Evolutionary conservation across 75 land plant species (phyloP).

Genomic region (Isoetes taiwanensis): DNA sequence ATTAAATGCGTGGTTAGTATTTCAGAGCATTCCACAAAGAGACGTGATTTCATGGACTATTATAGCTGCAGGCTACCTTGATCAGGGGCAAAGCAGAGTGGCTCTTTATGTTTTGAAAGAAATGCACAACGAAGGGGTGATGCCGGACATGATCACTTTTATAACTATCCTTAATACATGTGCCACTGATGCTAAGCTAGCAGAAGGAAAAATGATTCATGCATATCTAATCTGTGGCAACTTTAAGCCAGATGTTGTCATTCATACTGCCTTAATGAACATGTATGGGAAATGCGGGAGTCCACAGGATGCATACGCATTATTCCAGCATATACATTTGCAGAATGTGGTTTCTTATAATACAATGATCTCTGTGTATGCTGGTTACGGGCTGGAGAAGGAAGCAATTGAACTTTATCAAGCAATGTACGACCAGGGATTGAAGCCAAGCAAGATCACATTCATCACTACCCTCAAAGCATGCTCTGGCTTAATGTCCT

Average conservation of each 20-base stretch:
- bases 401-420: too few species aligned
- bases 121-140: slow-evolving; percentile 25
- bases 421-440: too few species aligned
- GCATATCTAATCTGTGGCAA: too few species aligned
- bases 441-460: too few species aligned
- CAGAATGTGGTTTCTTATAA: slow-evolving; percentile 40
- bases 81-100: slow-evolving; percentile 14
- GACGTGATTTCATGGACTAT: slow-evolving; percentile 34
- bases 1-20: slow-evolving; percentile 16
- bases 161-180: slow-evolving; percentile 32
- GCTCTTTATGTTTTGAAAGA: slow-evolving; percentile 16
- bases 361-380: slow-evolving; percentile 33
- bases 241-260: slow-evolving; percentile 25
- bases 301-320: slow-evolving; percentile 6
- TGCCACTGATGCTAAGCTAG: slow-evolving; percentile 27
- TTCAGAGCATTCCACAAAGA: slow-evolving; percentile 14
- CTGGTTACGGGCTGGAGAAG: slow-evolving; percentile 23
- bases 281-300: slow-evolving; percentile 35
- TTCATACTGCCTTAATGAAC: slow-evolving; percentile 32
- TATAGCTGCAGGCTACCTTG: slow-evolving; percentile 27
- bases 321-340: slow-evolving; percentile 21
- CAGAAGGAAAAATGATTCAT: too few species aligned
- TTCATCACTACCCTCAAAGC: too few species aligned
- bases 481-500: too few species aligned
- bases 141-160: slow-evolving; percentile 25